Conservation (phyloP, 768 basidiomycete species). For the Arthromyces matolae region DNA sequence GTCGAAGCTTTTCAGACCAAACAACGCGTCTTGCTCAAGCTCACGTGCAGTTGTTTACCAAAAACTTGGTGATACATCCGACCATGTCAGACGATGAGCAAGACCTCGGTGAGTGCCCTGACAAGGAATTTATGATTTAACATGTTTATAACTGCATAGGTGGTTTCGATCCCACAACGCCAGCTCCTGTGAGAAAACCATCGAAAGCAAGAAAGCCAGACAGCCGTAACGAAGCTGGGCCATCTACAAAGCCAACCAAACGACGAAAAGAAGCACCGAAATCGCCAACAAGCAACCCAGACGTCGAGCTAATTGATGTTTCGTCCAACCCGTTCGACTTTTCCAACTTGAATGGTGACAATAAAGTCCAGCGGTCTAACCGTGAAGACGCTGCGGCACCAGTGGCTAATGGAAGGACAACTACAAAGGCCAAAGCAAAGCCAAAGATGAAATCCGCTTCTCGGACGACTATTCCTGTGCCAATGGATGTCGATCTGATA, state of each 20-base stretch:
- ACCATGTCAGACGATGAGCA: slow-evolving; percentile 19
- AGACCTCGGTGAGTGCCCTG: slow-evolving; percentile 16
- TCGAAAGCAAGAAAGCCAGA: slow-evolving; percentile 9
- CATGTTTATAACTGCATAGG: slow-evolving; percentile 12
- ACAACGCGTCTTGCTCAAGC: slow-evolving; percentile 16
- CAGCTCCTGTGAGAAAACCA: slow-evolving; percentile 8
- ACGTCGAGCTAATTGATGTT: slow-evolving; percentile 14
- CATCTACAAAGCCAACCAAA: slow-evolving; percentile 17
- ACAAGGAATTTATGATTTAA: neutral
- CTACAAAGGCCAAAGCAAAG: slow-evolving; percentile 31
- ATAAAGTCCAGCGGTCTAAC: slow-evolving; percentile 8
- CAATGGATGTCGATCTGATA: slow-evolving; percentile 19
- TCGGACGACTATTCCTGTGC: slow-evolving; percentile 13
- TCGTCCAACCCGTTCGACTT: slow-evolving; percentile 9
- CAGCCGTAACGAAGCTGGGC: slow-evolving; percentile 15
- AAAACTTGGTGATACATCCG: slow-evolving; percentile 12
- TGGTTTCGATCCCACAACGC: slow-evolving; percentile 13
- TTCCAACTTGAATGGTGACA: neutral
- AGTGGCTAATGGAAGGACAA: slow-evolving; percentile 23
- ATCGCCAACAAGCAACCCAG: slow-evolving; percentile 11
- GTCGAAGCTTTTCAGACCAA: neutral
- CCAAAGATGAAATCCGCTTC: slow-evolving; percentile 19
- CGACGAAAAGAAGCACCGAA: slow-evolving; percentile 10
- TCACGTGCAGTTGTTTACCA: slow-evolving; percentile 20
- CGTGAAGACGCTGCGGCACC: slow-evolving; percentile 4